phyloP scores from a whole-genome alignment of 345 rosid species.

The Boechera divaricarpa region DNA sequence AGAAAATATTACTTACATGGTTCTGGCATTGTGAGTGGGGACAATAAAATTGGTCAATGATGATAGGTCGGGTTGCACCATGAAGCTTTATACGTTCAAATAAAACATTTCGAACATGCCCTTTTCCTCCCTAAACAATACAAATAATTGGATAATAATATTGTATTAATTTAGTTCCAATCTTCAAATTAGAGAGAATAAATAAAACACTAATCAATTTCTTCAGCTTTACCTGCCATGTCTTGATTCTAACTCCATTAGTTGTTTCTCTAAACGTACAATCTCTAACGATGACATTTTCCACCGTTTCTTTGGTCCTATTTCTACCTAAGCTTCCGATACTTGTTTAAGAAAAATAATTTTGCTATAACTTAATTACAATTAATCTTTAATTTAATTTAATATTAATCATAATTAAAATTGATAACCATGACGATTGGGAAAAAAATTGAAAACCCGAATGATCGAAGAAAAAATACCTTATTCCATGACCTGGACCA shows the following conservation, averaged over 20 bases:
- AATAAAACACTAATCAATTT: neutral
- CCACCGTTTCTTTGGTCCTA: conserved; percentile 45
- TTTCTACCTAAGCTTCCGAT: conserved; percentile 57
- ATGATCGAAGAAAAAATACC: conserved; percentile 33
- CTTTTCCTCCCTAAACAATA: conserved; percentile 54
- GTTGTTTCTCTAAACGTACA: conserved; percentile 42
- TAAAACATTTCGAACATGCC: conserved; percentile 49
- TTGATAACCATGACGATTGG: too few species aligned
- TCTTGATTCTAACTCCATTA: conserved; percentile 62
- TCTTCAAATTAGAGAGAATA: neutral
- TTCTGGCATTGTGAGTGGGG: conserved; percentile 51
- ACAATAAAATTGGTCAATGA: conserved; percentile 63
- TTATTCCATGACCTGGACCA: conserved; percentile 70
- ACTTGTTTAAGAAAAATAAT: conserved; percentile 22
- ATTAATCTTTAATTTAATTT: too few species aligned
- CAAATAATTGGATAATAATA: neutral
- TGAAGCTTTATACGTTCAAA: conserved; percentile 44
- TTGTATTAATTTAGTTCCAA: neutral
- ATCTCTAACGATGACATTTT: conserved; percentile 43
- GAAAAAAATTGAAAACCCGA: too few species aligned
- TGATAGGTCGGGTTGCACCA: conserved; percentile 49
- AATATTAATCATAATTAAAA: too few species aligned
- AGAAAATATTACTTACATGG: too few species aligned
- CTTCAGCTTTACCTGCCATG: conserved; percentile 53
- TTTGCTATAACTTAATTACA: too few species aligned